These are phyloP conservation scores for Penicillium hordei DNA, from an alignment of 2,329 filamentous ascomycete genomes.

Conservation along the genomic window DNA sequence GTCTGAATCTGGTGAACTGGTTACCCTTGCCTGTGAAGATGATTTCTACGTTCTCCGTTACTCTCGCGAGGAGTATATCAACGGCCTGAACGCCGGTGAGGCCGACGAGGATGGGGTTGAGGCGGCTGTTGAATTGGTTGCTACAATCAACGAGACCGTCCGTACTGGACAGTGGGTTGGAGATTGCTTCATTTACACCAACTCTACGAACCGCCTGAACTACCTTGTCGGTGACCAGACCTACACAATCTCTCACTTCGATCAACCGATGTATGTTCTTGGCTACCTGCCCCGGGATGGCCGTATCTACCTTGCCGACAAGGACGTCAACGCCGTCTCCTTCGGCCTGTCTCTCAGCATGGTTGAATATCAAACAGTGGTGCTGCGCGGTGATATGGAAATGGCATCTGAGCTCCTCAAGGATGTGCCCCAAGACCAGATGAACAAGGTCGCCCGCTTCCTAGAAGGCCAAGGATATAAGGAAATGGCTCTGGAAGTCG, in stretches of 20 bases:
- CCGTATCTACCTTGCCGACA: slow-evolving; percentile 92
- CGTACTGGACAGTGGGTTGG: slow-evolving; percentile 97
- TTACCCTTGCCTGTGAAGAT: slow-evolving; percentile 90
- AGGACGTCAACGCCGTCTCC: slow-evolving; percentile 88
- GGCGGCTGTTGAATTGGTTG: slow-evolving; percentile 92
- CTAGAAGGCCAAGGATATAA: slow-evolving; percentile 96
- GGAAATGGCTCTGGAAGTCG: slow-evolving; percentile 89
- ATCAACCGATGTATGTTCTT: slow-evolving; percentile 89
- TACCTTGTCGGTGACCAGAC: slow-evolving; percentile 97
- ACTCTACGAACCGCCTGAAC: slow-evolving; percentile 92
- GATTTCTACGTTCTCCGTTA: slow-evolving; percentile 92
- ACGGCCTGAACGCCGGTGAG: slow-evolving; percentile 76
- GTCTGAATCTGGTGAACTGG: slow-evolving; percentile 94
- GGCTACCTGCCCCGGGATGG: slow-evolving; percentile 95
- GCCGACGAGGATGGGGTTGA: slow-evolving; percentile 92
- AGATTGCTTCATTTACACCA: slow-evolving; percentile 99
- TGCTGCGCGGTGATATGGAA: slow-evolving; percentile 91
- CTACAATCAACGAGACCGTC: slow-evolving; percentile 89
- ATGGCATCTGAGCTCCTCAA: slow-evolving; percentile 80
- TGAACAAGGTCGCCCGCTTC: slow-evolving; percentile 98
- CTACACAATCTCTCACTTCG: slow-evolving; percentile 96
- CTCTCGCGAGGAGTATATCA: slow-evolving; percentile 82
- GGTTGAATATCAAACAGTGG: slow-evolving; percentile 94
- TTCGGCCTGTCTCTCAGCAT: slow-evolving; percentile 89
- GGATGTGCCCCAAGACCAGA: slow-evolving; percentile 84